Conservation (phyloP, 768 basidiomycete genomes). For the Pleurotus tuber-regium region DNA sequence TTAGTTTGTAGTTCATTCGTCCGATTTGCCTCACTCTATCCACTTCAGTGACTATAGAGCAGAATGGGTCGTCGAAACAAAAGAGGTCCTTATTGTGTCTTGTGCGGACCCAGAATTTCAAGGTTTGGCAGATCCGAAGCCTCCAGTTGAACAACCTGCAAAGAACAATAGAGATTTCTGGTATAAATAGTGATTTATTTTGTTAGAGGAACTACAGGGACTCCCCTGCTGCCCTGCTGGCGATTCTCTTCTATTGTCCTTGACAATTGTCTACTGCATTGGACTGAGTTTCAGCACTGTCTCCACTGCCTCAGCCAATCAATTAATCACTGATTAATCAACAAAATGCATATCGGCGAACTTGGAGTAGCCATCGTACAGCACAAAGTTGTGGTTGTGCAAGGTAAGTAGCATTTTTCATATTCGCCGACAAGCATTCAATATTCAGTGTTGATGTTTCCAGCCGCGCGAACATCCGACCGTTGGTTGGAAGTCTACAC, state of each 20-base stretch:
- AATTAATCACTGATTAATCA: conserved; percentile 9
- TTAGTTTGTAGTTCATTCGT: not conserved
- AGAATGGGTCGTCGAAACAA: not conserved
- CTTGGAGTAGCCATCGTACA: conserved; percentile 70
- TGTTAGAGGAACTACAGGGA: too few relatives aligned
- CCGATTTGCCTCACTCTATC: not conserved
- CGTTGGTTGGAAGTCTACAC: conserved; percentile 65
- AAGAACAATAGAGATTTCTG: not conserved
- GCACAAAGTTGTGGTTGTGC: conserved; percentile 64
- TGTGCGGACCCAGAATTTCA: not conserved
- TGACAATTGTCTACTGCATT: too few relatives aligned
- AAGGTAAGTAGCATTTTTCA: conserved; percentile 40
- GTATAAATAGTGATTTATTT: not conserved
- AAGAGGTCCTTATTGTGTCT: not conserved
- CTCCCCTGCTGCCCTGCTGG: too few relatives aligned
- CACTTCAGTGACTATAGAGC: not conserved
- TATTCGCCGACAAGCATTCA: too few relatives aligned
- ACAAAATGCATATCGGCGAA: conserved; percentile 51
- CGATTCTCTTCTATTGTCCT: too few relatives aligned
- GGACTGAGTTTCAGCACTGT: too few relatives aligned
- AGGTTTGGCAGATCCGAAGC: not conserved
- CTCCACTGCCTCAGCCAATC: too few relatives aligned
- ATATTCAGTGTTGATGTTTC: not conserved
- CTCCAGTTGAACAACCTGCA: not conserved
- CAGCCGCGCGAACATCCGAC: conserved; percentile 58